Percentiles rank a stretch among this genome's conserved stretches.
Evolutionary conservation across 2,329 filamentous ascomycete genomes (phyloP).

Genomic region (Fusarium pininemorale): DNA sequence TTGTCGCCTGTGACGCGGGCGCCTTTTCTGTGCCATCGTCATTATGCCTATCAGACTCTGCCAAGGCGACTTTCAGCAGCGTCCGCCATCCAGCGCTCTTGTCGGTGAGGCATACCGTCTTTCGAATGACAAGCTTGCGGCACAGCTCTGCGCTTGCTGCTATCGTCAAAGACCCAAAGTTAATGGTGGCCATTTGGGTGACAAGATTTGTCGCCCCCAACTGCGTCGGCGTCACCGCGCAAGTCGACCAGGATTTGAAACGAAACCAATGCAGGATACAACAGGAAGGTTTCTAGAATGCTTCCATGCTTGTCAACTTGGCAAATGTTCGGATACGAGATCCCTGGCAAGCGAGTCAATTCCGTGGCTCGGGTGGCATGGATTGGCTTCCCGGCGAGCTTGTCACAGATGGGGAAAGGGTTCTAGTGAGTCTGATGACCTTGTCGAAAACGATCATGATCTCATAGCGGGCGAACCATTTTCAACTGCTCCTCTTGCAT

Average conservation of each 20-base stretch:
- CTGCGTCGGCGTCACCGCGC: constrained; percentile 5
- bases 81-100: constrained; percentile 10
- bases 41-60: not conserved
- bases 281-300: constrained; percentile 41
- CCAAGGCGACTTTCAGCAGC: not conserved
- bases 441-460: not conserved
- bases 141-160: constrained; percentile 14
- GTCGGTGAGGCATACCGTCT: constrained; percentile 3
- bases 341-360: constrained; percentile 7
- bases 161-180: constrained; percentile 7
- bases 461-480: constrained; percentile 19
- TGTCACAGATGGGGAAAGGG: constrained; percentile 3
- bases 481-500: not conserved
- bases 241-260: constrained; percentile 11
- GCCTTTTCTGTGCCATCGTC: constrained; percentile 13
- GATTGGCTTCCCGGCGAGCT: constrained; percentile 8
- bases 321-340: constrained; percentile 11
- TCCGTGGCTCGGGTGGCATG: constrained; percentile 11
- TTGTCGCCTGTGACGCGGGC: not conserved
- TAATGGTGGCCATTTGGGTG: not conserved
- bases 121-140: constrained; percentile 15
- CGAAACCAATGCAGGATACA: constrained; percentile 24
- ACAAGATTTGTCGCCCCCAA: constrained; percentile 6
- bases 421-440: constrained; percentile 4
- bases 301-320: constrained; percentile 17